Evolutionary conservation across 192 early-diverging fungal species (phyloP).

Genomic region (Linderina pennispora): DNA sequence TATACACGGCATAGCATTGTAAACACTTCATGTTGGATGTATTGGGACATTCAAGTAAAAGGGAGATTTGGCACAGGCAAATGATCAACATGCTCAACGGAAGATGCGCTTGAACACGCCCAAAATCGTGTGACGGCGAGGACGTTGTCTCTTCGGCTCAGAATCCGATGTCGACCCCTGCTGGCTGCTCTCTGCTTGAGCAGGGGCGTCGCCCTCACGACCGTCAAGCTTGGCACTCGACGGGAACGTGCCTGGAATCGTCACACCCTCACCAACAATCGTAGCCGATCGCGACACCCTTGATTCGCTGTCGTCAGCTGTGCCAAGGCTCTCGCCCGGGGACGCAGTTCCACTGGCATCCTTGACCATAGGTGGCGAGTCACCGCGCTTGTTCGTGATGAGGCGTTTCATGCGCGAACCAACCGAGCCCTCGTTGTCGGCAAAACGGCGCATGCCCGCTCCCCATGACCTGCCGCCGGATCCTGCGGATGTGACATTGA

Average conservation of each 20-base stretch:
- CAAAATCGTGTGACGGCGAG: constrained; percentile 40
- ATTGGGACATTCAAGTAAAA: too few relatives aligned
- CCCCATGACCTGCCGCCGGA: constrained; percentile 29
- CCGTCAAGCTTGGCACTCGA: constrained; percentile 17
- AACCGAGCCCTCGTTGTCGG: constrained; percentile 20
- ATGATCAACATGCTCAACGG: constrained; percentile 9
- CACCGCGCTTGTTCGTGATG: constrained; percentile 32
- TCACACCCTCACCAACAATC: constrained; percentile 6
- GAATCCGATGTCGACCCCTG: constrained; percentile 18
- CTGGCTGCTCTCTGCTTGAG: too few relatives aligned
- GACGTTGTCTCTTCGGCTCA: constrained; percentile 25
- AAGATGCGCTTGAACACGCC: constrained; percentile 46
- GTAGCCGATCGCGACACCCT: constrained; percentile 1
- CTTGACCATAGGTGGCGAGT: constrained; percentile 16
- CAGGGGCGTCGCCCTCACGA: constrained; percentile 24
- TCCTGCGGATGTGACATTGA: constrained; percentile 37
- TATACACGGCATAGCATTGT: too few relatives aligned
- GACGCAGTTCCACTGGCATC: constrained; percentile 23
- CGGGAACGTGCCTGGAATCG: constrained; percentile 37
- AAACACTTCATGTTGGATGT: too few relatives aligned
- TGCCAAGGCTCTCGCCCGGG: not conserved
- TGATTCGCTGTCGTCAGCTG: not conserved
- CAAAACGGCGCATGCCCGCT: constrained; percentile 17
- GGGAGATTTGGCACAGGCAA: too few relatives aligned
- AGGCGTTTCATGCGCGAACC: constrained; percentile 42